Base-by-base conservation (phyloP, 345 rosid species). In the Passiflora organensis region DNA sequence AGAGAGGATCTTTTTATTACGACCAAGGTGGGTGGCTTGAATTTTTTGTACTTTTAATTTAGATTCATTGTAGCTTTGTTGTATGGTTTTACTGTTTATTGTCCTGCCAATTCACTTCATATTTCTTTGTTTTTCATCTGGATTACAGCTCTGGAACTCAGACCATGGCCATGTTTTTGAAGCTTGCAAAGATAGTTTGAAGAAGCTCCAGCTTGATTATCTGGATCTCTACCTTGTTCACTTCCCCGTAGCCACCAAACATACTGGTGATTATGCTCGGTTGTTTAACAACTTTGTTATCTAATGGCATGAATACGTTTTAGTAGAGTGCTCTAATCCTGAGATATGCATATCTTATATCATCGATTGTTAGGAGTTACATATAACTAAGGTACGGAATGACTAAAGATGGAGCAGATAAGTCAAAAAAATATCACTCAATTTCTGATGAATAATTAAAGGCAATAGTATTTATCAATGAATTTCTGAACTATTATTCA, bases 151-250 rank as follows among this genome's bases (percentile, higher is more conserved):
- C 13, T 91, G 97, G 97, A 91, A 87, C 66, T 85, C 96, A n/a
- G 95, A 91, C 55, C 97, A 91, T 43, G 90, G 90, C 5, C 97
- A 91, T 71, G 91, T 82, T 43, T 32, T 76, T 8, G 96, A 87
- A 76, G 96, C 96, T 4, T 91, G 91, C 73, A 83, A 79, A 63
- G 87, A 78, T 64, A 87, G 97, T 69, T 74, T 87, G 54, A 83
- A 87, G 72, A 87, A 91, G 71, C 95, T 91, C 45, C 87, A 69
- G 78, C 84, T 87, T 39, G 87, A 91, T 57, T 91, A 87, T 63
- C 81, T 91, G 41, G 97, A 91, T 58, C 85, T 91, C 58, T 91
- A 72, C 72, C 97, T 91, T 2, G 52, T 87, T 72, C 96, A 91
- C 78, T 87, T 87, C 46, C 96, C 97, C 1, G 59, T 91, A 34